phyloP scores from a whole-genome alignment of 1,284 basidiomycete species.

The Thecaphora thlaspeos region DNA sequence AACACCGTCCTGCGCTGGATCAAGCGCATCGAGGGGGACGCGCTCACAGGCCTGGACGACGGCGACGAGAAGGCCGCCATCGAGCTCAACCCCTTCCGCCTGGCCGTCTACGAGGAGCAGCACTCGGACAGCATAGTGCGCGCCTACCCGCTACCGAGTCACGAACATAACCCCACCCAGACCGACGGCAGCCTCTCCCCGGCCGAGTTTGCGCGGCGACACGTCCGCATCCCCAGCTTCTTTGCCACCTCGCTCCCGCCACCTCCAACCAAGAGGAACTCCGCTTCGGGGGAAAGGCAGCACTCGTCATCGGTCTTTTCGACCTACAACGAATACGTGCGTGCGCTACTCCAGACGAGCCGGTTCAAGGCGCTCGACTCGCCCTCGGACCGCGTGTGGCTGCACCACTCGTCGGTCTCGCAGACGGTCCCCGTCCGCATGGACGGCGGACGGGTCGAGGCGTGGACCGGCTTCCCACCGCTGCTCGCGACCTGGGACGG shows the following conservation, averaged over 20 bases:
- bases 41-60: slow-evolving; percentile 4
- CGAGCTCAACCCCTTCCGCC: slow-evolving; percentile 29
- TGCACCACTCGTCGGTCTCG: slow-evolving; percentile 30
- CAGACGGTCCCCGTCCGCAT: slow-evolving; percentile 21
- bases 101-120: slow-evolving; percentile 34
- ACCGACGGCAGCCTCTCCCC: background rate
- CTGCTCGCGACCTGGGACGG: slow-evolving; percentile 33
- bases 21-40: slow-evolving; percentile 23
- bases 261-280: too few species aligned
- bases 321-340: background rate
- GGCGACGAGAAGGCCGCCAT: slow-evolving; percentile 6
- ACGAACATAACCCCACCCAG: background rate
- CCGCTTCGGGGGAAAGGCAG: too few species aligned
- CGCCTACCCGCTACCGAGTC: slow-evolving; percentile 16
- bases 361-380: background rate
- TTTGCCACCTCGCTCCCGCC: slow-evolving; percentile 29
- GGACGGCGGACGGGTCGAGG: slow-evolving; percentile 18
- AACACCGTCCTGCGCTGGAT: slow-evolving; percentile 30
- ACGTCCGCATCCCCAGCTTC: slow-evolving; percentile 34
- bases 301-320: background rate
- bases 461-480: slow-evolving; percentile 29
- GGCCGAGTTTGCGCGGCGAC: background rate
- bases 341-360: background rate
- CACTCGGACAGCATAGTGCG: slow-evolving; percentile 20
- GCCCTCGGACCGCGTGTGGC: slow-evolving; percentile 11